Conservation (phyloP, 352 stramenopile species). For the Globisporangium cederbergense region DNA sequence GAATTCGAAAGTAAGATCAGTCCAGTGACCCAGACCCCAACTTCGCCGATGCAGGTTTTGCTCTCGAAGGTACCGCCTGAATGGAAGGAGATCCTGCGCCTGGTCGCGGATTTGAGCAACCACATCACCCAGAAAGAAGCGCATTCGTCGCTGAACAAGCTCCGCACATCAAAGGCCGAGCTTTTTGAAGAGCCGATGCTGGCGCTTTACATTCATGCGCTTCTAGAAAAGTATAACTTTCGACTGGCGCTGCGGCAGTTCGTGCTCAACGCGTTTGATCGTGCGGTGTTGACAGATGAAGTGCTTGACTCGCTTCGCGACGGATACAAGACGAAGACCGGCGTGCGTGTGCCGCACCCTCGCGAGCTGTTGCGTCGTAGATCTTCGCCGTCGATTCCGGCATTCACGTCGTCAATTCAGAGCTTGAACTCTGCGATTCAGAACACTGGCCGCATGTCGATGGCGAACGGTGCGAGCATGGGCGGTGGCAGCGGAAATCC, state of each 20-base stretch:
- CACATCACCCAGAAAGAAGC: slow-evolving; percentile 90
- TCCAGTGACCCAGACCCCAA: slow-evolving; percentile 58
- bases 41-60: slow-evolving; percentile 60
- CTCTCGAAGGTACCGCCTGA: slow-evolving; percentile 67
- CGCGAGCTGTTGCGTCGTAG: slow-evolving; percentile 59
- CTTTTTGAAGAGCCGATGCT: slow-evolving; percentile 85
- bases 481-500: slow-evolving; percentile 1
- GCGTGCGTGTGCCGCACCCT: slow-evolving; percentile 42
- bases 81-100: slow-evolving; percentile 74
- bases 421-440: slow-evolving; percentile 80
- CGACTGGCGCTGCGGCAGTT: slow-evolving; percentile 82
- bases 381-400: slow-evolving; percentile 85
- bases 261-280: slow-evolving; percentile 83
- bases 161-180: slow-evolving; percentile 59
- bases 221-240: slow-evolving; percentile 86
- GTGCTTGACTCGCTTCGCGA: slow-evolving; percentile 67
- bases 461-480: slow-evolving; percentile 29
- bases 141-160: slow-evolving; percentile 80
- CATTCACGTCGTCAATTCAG: slow-evolving; percentile 81
- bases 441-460: slow-evolving; percentile 56
- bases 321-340: slow-evolving; percentile 40
- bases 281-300: slow-evolving; percentile 65
- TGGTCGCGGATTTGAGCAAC: slow-evolving; percentile 83
- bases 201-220: slow-evolving; percentile 74
- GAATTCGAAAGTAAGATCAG: slow-evolving; percentile 21